A percentile compares a stretch with the other conserved stretches of the same genome.
phyloP scores from a whole-genome alignment of 345 rosid genomes.

The Syzygium aromaticum region DNA sequence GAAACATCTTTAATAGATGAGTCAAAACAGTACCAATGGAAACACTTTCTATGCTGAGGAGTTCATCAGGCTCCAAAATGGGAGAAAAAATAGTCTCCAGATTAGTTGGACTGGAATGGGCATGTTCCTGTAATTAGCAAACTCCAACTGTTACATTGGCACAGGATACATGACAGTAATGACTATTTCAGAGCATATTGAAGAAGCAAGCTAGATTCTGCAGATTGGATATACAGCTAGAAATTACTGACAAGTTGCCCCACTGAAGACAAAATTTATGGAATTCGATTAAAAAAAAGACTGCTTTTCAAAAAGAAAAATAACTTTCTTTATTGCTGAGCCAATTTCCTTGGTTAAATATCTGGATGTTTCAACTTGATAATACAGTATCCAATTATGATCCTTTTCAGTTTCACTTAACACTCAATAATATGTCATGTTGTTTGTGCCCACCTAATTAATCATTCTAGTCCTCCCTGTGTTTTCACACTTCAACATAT shows the following conservation, averaged over 20 bases:
- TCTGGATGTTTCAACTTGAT: background rate
- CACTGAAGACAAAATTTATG: background rate
- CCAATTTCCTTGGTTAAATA: background rate
- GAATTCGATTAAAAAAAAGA: background rate
- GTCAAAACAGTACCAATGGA: slow-evolving; percentile 30
- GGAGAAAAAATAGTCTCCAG: slow-evolving; percentile 85
- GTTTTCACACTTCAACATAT: background rate
- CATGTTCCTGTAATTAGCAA: slow-evolving; percentile 29
- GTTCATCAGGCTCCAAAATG: slow-evolving; percentile 35
- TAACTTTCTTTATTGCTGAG: background rate
- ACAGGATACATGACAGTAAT: background rate
- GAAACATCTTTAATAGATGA: background rate
- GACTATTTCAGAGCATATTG: background rate
- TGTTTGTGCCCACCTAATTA: background rate
- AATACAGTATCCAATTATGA: background rate
- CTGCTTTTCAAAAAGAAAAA: background rate
- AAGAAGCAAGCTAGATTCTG: background rate
- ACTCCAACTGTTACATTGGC: background rate
- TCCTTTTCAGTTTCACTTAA: background rate
- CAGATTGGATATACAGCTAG: background rate
- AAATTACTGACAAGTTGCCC: background rate
- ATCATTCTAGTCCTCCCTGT: background rate
- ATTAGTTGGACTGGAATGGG: slow-evolving; percentile 28
- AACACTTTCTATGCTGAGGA: slow-evolving; percentile 26
- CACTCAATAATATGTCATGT: background rate